Evolutionary conservation across 2,329 filamentous ascomycete species (phyloP).

Genomic region (Hyphodiscus sp.): DNA sequence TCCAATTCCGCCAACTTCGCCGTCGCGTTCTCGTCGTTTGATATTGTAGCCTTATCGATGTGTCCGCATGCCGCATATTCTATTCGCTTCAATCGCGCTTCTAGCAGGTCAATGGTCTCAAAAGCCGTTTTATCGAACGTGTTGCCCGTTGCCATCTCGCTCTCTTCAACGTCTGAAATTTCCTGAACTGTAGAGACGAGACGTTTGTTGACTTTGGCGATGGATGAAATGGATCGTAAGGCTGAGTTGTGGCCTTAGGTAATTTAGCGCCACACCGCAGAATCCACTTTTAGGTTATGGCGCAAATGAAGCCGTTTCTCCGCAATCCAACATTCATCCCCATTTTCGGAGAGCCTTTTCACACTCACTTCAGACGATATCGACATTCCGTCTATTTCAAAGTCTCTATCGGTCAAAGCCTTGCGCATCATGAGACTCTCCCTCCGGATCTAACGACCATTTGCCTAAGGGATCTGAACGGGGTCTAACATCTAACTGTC

Average conservation of each 20-base stretch:
- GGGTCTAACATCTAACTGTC: not conserved
- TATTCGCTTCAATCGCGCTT: conserved; percentile 26
- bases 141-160: conserved; percentile 19
- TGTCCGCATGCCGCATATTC: conserved; percentile 27
- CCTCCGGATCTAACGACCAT: not conserved
- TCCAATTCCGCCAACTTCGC: conserved; percentile 17
- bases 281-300: not conserved
- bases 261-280: not conserved
- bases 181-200: not conserved
- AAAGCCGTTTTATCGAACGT: conserved; percentile 27
- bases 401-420: not conserved
- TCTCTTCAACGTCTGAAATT: not conserved
- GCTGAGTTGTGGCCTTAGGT: not conserved
- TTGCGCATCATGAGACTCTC: not conserved
- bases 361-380: not conserved
- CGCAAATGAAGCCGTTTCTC: not conserved
- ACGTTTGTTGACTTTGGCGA: not conserved
- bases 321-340: not conserved
- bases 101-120: conserved; percentile 29
- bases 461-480: not conserved
- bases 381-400: not conserved
- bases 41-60: conserved; percentile 5
- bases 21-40: conserved; percentile 5
- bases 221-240: not conserved
- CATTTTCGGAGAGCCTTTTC: not conserved